Conservation (phyloP, 805 yeast species). For the Candida sonorensis region DNA sequence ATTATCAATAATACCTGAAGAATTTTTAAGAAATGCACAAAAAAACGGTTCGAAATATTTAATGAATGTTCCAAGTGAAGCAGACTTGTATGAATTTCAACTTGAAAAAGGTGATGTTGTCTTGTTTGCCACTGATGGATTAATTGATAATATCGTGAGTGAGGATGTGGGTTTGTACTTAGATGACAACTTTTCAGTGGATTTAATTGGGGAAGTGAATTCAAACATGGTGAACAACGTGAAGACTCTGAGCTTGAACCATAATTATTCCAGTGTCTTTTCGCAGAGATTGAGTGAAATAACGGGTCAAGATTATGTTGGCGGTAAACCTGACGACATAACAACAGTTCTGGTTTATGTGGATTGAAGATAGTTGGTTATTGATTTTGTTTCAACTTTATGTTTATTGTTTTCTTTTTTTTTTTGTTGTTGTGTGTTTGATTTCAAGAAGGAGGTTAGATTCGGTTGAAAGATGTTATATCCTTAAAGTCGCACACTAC, state of each 20-base stretch:
- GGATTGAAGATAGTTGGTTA: conserved; percentile 12
- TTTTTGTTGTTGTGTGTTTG: too few relatives aligned
- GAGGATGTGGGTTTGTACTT: conserved; percentile 67
- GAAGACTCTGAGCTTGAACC: conserved; percentile 62
- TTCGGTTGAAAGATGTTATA: too few relatives aligned
- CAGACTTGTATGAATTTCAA: conserved; percentile 62
- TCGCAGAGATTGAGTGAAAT: conserved; percentile 66
- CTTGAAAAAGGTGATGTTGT: conserved; percentile 68
- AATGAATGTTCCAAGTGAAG: conserved; percentile 60
- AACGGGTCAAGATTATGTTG: conserved; percentile 64
- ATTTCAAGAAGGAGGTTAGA: too few relatives aligned
- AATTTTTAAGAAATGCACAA: conserved; percentile 46
- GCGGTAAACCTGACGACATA: conserved; percentile 96
- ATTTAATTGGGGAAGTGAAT: conserved; percentile 40
- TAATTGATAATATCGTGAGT: conserved; percentile 74
- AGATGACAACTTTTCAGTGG: conserved; percentile 41
- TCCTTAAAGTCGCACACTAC: too few relatives aligned
- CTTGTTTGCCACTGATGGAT: conserved; percentile 89
- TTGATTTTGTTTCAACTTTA: neutral
- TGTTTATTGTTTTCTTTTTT: neutral
- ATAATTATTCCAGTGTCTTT: conserved; percentile 75
- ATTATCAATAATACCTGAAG: conserved; percentile 73
- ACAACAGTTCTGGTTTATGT: conserved; percentile 74
- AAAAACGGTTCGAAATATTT: conserved; percentile 55
- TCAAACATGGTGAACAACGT: conserved; percentile 58